Percentiles rank a stretch among this genome's conserved stretches.
These are phyloP conservation scores for Schizosaccharomyces pombe DNA, from an alignment of 805 yeast genomes.

Conservation along the genomic window ASM294v3 CU329670.1:1752001-1752500, in stretches of 20 bases:
- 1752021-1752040: not conserved
- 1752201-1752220: constrained; percentile 79
- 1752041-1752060: not conserved
- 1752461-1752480: constrained; percentile 94
- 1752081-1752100: constrained; percentile 87
- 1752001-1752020: not conserved
- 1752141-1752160: constrained; percentile 86
- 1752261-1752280: constrained; percentile 89
- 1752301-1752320: constrained; percentile 93
- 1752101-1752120: constrained; percentile 92
- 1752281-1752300: constrained; percentile 79
- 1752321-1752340: constrained; percentile 96
- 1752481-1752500: constrained; percentile 86
- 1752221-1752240: constrained; percentile 96
- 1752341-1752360: constrained; percentile 86
- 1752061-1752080: constrained; percentile 21
- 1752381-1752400: constrained; percentile 91
- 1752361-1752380: constrained; percentile 89
- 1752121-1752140: constrained; percentile 77
- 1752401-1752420: constrained; percentile 91
- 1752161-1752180: constrained; percentile 83
- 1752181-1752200: constrained; percentile 70
- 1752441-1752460: constrained; percentile 97
- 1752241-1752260: constrained; percentile 92
- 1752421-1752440: constrained; percentile 97